Percentiles rank a stretch among this genome's conserved stretches.
Conservation (phyloP, 495 filamentous ascomycete genomes). For the Aspergillus nanangensis region DNA sequence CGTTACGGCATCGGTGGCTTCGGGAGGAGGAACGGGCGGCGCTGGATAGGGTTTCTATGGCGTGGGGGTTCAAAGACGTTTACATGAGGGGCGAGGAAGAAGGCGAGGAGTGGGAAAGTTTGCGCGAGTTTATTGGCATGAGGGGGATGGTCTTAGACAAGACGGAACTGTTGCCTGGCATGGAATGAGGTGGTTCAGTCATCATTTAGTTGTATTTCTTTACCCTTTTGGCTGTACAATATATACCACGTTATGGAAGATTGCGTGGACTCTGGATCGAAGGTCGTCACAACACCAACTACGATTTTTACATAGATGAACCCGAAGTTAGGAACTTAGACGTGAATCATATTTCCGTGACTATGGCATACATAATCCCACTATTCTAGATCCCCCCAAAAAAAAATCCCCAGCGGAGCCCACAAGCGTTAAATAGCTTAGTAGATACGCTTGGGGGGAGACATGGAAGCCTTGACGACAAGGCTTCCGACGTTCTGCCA, state of each 20-base stretch:
- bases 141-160: slow-evolving; percentile 88
- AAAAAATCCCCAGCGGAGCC: slow-evolving; percentile 21
- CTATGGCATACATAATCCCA: slow-evolving; percentile 31
- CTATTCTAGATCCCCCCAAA: slow-evolving; percentile 20
- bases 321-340: slow-evolving; percentile 21
- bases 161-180: slow-evolving; percentile 83
- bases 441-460: slow-evolving; percentile 92
- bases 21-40: slow-evolving; percentile 91
- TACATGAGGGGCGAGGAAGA: slow-evolving; percentile 83
- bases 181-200: slow-evolving; percentile 56
- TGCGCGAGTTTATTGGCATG: slow-evolving; percentile 73
- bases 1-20: slow-evolving; percentile 81
- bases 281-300: too few species aligned
- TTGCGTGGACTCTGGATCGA: too few species aligned
- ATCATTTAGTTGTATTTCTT: too few species aligned
- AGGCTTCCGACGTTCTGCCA: slow-evolving; percentile 99
- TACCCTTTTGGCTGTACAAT: background rate
- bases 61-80: slow-evolving; percentile 85
- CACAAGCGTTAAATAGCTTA: slow-evolving; percentile 49
- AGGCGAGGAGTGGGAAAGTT: slow-evolving; percentile 79
- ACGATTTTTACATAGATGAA: too few species aligned
- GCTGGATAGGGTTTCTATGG: slow-evolving; percentile 75
- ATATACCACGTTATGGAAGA: too few species aligned
- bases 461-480: slow-evolving; percentile 99
- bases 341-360: slow-evolving; percentile 36